These are phyloP conservation scores for Kodamaea plutei DNA, from an alignment of 1,139 yeast genomes.

Conservation along the genomic window DNA sequence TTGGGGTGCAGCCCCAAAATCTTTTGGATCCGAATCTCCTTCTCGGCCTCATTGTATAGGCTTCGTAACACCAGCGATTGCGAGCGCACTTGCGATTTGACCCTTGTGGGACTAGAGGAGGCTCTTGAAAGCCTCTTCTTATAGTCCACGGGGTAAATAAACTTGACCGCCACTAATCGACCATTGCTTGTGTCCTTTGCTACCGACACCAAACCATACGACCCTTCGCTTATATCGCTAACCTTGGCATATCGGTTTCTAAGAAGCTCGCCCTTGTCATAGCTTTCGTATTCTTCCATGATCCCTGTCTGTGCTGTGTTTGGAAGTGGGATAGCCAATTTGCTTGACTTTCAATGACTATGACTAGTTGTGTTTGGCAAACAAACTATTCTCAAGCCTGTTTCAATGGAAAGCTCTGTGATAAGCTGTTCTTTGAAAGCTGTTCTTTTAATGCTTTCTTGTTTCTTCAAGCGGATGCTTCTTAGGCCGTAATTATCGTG, in stretches of 20 bases:
- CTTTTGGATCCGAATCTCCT: slow-evolving; percentile 73
- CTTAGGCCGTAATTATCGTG: no score
- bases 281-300: slow-evolving; percentile 47
- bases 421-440: no score
- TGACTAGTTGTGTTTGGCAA: no score
- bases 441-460: no score
- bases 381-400: no score
- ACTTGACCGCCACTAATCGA: slow-evolving; percentile 77
- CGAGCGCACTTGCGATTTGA: slow-evolving; percentile 9
- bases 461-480: no score
- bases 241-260: slow-evolving; percentile 64
- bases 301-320: no score
- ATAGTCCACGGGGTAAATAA: slow-evolving; percentile 53
- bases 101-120: no score
- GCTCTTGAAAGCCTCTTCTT: no score
- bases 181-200: slow-evolving; percentile 64
- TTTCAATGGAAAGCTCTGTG: no score
- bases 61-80: slow-evolving; percentile 28
- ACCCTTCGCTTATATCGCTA: slow-evolving; percentile 84
- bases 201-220: slow-evolving; percentile 86
- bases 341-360: no score
- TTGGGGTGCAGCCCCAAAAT: slow-evolving; percentile 63
- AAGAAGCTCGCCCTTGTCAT: slow-evolving; percentile 61
- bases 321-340: no score
- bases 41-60: slow-evolving; percentile 62